phyloP scores from a whole-genome alignment of 2,329 filamentous ascomycete species.

The Diaporthe sp. region DNA sequence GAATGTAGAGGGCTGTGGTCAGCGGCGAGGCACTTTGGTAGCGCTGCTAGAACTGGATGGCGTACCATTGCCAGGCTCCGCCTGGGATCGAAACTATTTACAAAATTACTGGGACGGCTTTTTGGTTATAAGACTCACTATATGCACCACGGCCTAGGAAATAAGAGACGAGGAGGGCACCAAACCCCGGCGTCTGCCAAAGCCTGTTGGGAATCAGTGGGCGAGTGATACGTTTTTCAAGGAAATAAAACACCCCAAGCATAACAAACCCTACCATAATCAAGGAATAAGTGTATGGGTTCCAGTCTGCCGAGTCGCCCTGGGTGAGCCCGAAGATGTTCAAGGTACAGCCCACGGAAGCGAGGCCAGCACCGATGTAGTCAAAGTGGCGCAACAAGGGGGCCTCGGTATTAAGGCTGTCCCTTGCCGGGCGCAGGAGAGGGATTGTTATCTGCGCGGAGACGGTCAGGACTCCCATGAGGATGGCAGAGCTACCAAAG shows the following conservation, averaged over 20 bases:
- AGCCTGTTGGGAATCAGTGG: neutral
- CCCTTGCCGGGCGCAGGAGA: neutral
- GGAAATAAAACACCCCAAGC: neutral
- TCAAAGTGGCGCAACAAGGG: neutral
- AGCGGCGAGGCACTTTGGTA: conserved; percentile 54
- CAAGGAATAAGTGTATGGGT: conserved; percentile 1
- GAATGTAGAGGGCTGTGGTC: conserved; percentile 56
- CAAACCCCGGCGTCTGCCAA: neutral
- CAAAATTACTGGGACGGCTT: neutral
- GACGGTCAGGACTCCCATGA: neutral
- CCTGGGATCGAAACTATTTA: conserved; percentile 31
- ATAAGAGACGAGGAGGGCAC: neutral
- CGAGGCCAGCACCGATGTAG: neutral
- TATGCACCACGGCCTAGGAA: neutral
- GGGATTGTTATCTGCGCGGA: neutral
- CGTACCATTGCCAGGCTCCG: conserved; percentile 51
- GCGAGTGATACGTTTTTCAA: neutral
- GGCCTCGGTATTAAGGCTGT: neutral
- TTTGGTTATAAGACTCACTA: neutral
- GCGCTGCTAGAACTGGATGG: conserved; percentile 53
- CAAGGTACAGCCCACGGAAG: neutral
- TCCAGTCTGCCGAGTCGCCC: conserved; percentile 6
- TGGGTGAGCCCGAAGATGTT: conserved; percentile 16
- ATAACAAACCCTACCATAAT: neutral
- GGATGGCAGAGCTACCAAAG: neutral